Evolutionary conservation across 2,329 filamentous ascomycete species (phyloP).

Genomic region (Aspergillus fructus): DNA sequence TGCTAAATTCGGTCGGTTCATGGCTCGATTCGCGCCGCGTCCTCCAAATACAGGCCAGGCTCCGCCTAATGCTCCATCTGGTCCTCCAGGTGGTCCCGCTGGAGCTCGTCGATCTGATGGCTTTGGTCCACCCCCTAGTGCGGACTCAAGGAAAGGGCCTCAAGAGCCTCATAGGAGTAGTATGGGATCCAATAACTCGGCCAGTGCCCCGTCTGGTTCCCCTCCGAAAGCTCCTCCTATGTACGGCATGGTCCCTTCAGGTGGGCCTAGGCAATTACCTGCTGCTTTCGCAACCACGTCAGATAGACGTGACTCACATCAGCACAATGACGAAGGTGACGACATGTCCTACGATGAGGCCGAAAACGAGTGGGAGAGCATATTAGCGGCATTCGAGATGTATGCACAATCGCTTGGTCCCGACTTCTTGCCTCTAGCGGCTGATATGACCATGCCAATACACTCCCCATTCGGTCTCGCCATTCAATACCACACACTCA

Average conservation of each 20-base stretch:
- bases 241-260: slow-evolving; percentile 51
- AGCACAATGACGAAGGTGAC: slow-evolving; percentile 57
- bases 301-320: slow-evolving; percentile 10
- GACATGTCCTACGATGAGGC: slow-evolving; percentile 68
- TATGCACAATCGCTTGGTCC: slow-evolving; percentile 63
- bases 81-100: slow-evolving; percentile 10
- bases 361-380: slow-evolving; percentile 69
- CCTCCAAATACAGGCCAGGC: neutral
- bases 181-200: slow-evolving; percentile 2
- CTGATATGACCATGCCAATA: slow-evolving; percentile 63
- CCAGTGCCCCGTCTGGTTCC: slow-evolving; percentile 8
- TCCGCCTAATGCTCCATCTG: slow-evolving; percentile 10
- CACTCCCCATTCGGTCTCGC: slow-evolving; percentile 78
- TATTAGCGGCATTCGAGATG: slow-evolving; percentile 41
- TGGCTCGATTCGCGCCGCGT: slow-evolving; percentile 28
- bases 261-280: slow-evolving; percentile 44
- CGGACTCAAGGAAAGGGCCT: neutral
- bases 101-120: slow-evolving; percentile 2
- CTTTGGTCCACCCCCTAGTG: neutral
- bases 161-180: neutral
- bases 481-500: slow-evolving; percentile 78
- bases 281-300: slow-evolving; percentile 52
- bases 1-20: slow-evolving; percentile 47
- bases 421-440: slow-evolving; percentile 72
- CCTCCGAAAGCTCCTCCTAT: slow-evolving; percentile 36